Conservation (phyloP, 1,284 basidiomycete species). For the Puccinia triticina region DNA sequence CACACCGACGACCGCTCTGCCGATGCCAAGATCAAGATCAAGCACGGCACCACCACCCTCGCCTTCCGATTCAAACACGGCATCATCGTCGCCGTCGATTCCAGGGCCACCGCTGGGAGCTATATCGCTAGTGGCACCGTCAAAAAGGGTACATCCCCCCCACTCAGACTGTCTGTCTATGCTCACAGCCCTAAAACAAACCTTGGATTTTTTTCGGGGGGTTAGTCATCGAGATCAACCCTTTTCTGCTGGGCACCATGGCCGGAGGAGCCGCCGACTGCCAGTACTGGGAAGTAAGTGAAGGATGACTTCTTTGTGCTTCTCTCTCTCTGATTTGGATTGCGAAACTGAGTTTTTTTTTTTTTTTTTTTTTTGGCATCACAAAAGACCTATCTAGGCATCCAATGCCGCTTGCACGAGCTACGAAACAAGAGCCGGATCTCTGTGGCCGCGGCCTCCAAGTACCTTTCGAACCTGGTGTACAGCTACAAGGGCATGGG, state of each 20-base stretch:
- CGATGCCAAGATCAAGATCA: constrained; percentile 78
- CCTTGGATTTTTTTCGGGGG: not conserved
- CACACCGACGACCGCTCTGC: constrained; percentile 86
- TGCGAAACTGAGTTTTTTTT: not conserved
- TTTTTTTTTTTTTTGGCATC: not conserved
- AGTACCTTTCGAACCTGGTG: constrained; percentile 94
- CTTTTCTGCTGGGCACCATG: constrained; percentile 97
- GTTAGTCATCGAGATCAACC: constrained; percentile 95
- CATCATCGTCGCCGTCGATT: constrained; percentile 97
- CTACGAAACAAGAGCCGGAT: constrained; percentile 96
- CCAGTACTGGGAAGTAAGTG: constrained; percentile 78
- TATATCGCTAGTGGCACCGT: constrained; percentile 75
- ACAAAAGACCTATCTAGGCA: constrained; percentile 84
- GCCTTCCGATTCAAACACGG: constrained; percentile 97
- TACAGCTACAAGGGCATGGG: constrained; percentile 99
- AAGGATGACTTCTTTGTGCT: too few relatives aligned
- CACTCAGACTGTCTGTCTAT: not conserved
- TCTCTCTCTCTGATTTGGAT: too few relatives aligned
- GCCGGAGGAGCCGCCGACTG: constrained; percentile 96
- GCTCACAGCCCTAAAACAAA: too few relatives aligned
- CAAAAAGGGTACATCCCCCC: constrained; percentile 33
- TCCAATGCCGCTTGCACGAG: constrained; percentile 95
- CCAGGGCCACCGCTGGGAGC: constrained; percentile 92
- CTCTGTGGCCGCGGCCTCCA: constrained; percentile 96
- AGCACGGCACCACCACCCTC: constrained; percentile 97